These are phyloP conservation scores for Fusarium liriodendri DNA, from an alignment of 2,329 filamentous ascomycete genomes.

Conservation along the genomic window DNA sequence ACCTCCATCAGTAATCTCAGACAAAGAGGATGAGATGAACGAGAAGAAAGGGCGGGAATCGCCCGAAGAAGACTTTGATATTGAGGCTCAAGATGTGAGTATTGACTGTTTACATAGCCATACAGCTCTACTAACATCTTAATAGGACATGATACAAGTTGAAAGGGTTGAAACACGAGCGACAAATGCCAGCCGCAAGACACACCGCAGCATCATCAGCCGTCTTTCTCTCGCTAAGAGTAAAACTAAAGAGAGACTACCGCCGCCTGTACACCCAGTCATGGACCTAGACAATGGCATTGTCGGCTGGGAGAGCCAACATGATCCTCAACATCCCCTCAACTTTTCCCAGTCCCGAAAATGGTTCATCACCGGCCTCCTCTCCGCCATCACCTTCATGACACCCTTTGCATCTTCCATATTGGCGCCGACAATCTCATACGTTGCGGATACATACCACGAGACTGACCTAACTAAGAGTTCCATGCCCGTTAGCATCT, in stretches of 20 bases:
- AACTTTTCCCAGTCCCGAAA: conserved; percentile 68
- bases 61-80: conserved; percentile 29
- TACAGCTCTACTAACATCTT: not conserved
- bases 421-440: conserved; percentile 59
- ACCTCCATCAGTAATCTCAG: not conserved
- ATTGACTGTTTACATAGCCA: not conserved
- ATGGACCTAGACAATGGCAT: conserved; percentile 64
- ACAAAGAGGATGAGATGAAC: conserved; percentile 3
- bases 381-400: conserved; percentile 72
- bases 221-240: conserved; percentile 39
- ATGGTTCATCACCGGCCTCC: conserved; percentile 66
- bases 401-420: conserved; percentile 75
- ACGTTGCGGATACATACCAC: conserved; percentile 57
- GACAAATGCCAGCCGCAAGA: conserved; percentile 35
- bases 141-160: conserved; percentile 25
- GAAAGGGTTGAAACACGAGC: conserved; percentile 29
- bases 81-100: conserved; percentile 39
- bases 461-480: conserved; percentile 54
- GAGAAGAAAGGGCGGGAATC: conserved; percentile 23
- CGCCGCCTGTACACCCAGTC: conserved; percentile 54
- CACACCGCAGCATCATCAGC: conserved; percentile 39
- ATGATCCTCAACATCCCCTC: conserved; percentile 68
- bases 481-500: conserved; percentile 70
- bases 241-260: conserved; percentile 47
- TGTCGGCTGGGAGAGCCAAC: conserved; percentile 69